phyloP scores from a whole-genome alignment of 2,329 filamentous ascomycete genomes.

The Paramyrothecium sp. region DNA sequence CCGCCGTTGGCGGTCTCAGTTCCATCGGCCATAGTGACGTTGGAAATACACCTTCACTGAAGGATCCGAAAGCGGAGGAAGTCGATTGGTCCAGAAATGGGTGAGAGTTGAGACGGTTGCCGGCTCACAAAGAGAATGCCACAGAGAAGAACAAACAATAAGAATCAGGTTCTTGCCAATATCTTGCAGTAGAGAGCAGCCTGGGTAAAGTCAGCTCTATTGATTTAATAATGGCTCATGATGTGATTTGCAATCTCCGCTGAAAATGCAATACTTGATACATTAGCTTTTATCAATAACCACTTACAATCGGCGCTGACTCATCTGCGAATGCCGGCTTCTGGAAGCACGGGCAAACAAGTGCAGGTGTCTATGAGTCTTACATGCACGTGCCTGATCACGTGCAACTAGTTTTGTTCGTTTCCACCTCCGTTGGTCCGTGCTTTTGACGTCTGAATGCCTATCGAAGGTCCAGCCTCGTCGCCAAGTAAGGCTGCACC shows the following conservation, averaged over 20 bases:
- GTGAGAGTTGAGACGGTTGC: neutral
- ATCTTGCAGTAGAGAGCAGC: too few relatives aligned
- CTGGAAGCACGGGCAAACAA: neutral
- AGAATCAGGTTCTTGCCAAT: too few relatives aligned
- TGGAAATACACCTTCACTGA: neutral
- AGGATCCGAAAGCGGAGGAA: constrained; percentile 3
- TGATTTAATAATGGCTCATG: too few relatives aligned
- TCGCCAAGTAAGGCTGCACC: neutral
- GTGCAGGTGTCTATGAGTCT: neutral
- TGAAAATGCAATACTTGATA: too few relatives aligned
- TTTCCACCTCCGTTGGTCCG: neutral
- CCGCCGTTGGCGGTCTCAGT: constrained; percentile 11
- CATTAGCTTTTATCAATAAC: too few relatives aligned
- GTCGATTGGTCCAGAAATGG: neutral
- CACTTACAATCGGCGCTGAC: neutral
- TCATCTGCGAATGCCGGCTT: neutral
- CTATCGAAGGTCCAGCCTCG: neutral
- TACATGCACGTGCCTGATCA: neutral
- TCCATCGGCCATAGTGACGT: constrained; percentile 20
- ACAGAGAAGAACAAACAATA: too few relatives aligned
- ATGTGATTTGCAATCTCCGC: too few relatives aligned
- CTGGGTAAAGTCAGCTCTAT: too few relatives aligned
- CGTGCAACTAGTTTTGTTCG: neutral
- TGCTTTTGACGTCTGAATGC: neutral
- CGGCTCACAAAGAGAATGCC: neutral